Evolutionary conservation across 2,329 filamentous ascomycete genomes (phyloP).

Genomic region (Microthyrium microscopicum): DNA sequence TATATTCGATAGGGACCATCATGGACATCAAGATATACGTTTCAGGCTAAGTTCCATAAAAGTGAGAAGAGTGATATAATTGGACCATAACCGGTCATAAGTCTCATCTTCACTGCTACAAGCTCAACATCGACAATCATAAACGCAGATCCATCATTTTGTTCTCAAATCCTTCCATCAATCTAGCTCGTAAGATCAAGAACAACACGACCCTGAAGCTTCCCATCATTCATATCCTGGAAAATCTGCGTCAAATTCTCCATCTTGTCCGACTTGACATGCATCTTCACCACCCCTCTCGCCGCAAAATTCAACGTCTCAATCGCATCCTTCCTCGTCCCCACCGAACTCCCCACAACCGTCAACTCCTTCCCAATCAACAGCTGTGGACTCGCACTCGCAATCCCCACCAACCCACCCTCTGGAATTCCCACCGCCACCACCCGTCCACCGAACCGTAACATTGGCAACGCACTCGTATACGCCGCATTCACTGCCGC

Average conservation of each 20-base stretch:
- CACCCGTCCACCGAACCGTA: slow-evolving; percentile 28
- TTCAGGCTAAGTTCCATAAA: too few relatives aligned
- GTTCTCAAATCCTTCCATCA: too few relatives aligned
- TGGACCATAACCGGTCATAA: too few relatives aligned
- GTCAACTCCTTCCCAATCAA: slow-evolving; percentile 26
- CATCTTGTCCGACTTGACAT: slow-evolving; percentile 29
- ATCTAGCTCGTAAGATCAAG: too few relatives aligned
- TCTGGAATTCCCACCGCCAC: slow-evolving; percentile 32
- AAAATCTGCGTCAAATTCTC: slow-evolving; percentile 29
- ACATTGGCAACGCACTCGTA: slow-evolving; percentile 21
- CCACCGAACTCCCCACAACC: slow-evolving; percentile 30
- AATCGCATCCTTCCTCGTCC: slow-evolving; percentile 30
- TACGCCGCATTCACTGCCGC: slow-evolving; percentile 32
- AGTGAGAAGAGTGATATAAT: too few relatives aligned
- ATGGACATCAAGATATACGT: too few relatives aligned
- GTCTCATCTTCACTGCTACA: too few relatives aligned
- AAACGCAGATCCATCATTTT: too few relatives aligned
- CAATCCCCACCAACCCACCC: slow-evolving; percentile 28
- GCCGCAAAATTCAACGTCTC: slow-evolving; percentile 31
- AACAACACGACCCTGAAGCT: slow-evolving; percentile 30
- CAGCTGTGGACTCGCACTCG: slow-evolving; percentile 22
- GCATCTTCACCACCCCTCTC: slow-evolving; percentile 29
- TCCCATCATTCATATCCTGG: slow-evolving; percentile 28
- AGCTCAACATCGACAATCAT: too few relatives aligned
- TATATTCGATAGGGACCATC: too few relatives aligned